Conservation (phyloP, 78 protist genomes). For the Pirum gemmata region DNA sequence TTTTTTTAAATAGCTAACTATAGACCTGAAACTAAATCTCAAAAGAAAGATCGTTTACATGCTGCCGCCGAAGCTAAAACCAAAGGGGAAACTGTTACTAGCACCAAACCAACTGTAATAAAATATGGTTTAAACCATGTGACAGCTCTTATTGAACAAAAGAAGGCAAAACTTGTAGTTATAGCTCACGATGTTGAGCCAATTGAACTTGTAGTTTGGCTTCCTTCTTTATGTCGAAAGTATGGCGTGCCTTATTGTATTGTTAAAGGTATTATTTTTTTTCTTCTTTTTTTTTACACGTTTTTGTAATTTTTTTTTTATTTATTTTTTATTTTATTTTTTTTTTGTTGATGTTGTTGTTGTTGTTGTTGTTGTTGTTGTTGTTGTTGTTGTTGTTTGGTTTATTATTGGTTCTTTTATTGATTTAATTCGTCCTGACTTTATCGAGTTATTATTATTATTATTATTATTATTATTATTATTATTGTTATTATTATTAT, state of each 20-base stretch:
- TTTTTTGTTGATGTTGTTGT: too few species aligned
- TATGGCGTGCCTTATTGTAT: conserved; percentile 93
- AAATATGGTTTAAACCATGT: conserved; percentile 93
- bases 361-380: too few species aligned
- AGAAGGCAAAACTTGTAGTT: conserved; percentile 96
- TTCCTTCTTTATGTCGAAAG: conserved; percentile 96
- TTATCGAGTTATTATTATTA: too few species aligned
- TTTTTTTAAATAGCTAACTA: conserved; percentile 85
- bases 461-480: too few species aligned
- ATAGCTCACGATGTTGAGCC: conserved; percentile 99
- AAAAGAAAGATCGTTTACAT: conserved; percentile 73
- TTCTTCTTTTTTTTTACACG: too few species aligned
- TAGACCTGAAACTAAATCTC: conserved; percentile 79
- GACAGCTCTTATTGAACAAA: conserved; percentile 81
- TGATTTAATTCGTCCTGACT: too few species aligned
- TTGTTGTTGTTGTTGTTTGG: too few species aligned
- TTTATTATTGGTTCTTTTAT: too few species aligned
- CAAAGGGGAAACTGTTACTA: conserved; percentile 29
- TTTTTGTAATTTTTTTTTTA: too few species aligned
- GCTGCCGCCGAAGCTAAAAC: conserved; percentile 61
- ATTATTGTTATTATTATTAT: too few species aligned
- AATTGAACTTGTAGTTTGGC: conserved; percentile 90
- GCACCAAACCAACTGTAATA: conserved; percentile 62
- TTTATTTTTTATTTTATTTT: too few species aligned
- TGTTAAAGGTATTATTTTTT: too few species aligned